Evolutionary conservation across 2,329 filamentous ascomycete species (phyloP).

Genomic region (Penicillium sp.): DNA sequence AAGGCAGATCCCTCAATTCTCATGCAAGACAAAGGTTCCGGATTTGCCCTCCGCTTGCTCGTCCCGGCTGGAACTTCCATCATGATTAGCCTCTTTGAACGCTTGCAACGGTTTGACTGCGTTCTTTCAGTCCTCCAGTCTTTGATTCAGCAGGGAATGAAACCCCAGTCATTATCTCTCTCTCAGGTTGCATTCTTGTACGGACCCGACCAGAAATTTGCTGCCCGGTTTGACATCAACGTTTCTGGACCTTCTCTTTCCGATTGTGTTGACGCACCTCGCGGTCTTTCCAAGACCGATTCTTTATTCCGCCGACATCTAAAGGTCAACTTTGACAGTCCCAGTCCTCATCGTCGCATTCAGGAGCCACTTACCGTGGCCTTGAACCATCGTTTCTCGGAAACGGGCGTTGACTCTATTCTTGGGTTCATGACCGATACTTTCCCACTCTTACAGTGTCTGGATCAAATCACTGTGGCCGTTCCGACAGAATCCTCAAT

Average conservation of each 20-base stretch:
- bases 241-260: conserved; percentile 21
- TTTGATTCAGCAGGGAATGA: conserved; percentile 35
- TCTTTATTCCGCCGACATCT: conserved; percentile 31
- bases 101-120: conserved; percentile 41
- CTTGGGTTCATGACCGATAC: conserved; percentile 37
- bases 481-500: conserved; percentile 22
- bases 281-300: conserved; percentile 22
- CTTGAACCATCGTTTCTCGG: conserved; percentile 34
- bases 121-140: conserved; percentile 36
- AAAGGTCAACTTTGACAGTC: conserved; percentile 34
- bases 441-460: conserved; percentile 37
- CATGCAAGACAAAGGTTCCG: conserved; percentile 33
- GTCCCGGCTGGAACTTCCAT: conserved; percentile 37
- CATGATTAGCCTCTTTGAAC: conserved; percentile 36
- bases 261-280: conserved; percentile 21
- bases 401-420: conserved; percentile 31
- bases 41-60: conserved; percentile 41
- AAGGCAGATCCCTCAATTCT: conserved; percentile 32
- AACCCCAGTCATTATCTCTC: conserved; percentile 34
- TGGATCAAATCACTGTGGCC: conserved; percentile 37
- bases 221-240: conserved; percentile 34
- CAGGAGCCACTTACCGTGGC: conserved; percentile 38
- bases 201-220: conserved; percentile 28
- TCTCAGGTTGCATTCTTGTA: conserved; percentile 39
- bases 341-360: conserved; percentile 43